Conservation (phyloP, 768 basidiomycete genomes). For the Agrocybe pediades region DNA sequence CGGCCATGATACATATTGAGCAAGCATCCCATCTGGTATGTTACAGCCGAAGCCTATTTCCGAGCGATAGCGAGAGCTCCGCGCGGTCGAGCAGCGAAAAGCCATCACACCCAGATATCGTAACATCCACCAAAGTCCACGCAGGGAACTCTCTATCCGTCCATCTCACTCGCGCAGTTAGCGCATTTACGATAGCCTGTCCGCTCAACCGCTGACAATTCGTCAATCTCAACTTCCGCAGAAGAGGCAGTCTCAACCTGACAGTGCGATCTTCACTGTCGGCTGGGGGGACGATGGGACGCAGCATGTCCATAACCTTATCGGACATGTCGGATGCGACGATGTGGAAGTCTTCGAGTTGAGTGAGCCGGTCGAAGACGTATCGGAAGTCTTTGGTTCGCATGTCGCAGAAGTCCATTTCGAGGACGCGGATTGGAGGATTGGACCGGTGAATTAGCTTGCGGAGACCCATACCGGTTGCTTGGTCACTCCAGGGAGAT, state of each 20-base stretch:
- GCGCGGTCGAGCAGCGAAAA: slow-evolving; percentile 29
- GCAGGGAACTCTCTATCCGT: slow-evolving; percentile 30
- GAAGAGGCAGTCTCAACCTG: slow-evolving; percentile 54
- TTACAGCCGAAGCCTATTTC: slow-evolving; percentile 25
- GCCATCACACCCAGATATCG: slow-evolving; percentile 41
- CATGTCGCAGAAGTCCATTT: slow-evolving; percentile 85
- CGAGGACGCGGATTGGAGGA: slow-evolving; percentile 65
- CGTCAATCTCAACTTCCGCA: slow-evolving; percentile 52
- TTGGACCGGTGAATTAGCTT: slow-evolving; percentile 58
- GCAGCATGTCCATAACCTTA: slow-evolving; percentile 62
- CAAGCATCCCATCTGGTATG: too few species aligned
- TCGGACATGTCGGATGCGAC: slow-evolving; percentile 84
- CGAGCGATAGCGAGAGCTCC: slow-evolving; percentile 27
- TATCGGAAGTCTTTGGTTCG: slow-evolving; percentile 80
- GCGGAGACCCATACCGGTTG: slow-evolving; percentile 80
- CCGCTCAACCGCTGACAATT: slow-evolving; percentile 70
- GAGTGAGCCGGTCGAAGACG: slow-evolving; percentile 56
- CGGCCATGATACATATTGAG: not conserved
- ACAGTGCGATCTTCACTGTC: slow-evolving; percentile 11
- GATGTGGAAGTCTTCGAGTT: slow-evolving; percentile 68
- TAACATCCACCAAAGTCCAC: slow-evolving; percentile 33
- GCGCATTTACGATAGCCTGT: slow-evolving; percentile 51
- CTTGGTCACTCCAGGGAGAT: slow-evolving; percentile 75
- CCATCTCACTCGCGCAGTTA: slow-evolving; percentile 48
- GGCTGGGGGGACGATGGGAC: slow-evolving; percentile 31